These are phyloP conservation scores for Xanthoconium stramineum DNA, from an alignment of 768 basidiomycete species.

Conservation along the genomic window DNA sequence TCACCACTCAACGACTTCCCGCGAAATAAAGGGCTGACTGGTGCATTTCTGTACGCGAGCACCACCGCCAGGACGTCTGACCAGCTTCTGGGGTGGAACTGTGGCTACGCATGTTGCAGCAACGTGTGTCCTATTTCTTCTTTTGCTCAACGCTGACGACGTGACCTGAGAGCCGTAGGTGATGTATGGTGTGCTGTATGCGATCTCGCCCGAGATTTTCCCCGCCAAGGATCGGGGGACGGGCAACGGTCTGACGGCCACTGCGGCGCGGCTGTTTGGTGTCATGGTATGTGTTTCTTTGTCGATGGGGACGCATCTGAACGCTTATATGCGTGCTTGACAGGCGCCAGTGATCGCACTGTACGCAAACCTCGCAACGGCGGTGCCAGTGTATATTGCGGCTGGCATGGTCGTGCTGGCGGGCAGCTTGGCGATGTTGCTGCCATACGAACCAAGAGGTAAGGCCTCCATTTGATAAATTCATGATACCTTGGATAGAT, in stretches of 20 bases:
- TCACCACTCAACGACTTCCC: slow-evolving; percentile 43
- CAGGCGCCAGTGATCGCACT: slow-evolving; percentile 73
- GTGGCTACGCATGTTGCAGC: slow-evolving; percentile 63
- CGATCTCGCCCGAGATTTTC: slow-evolving; percentile 67
- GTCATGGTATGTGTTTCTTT: slow-evolving; percentile 46
- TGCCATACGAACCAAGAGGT: slow-evolving; percentile 77
- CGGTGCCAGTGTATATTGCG: slow-evolving; percentile 70
- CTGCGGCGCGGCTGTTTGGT: slow-evolving; percentile 62
- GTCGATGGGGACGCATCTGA: background rate
- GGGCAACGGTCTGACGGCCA: slow-evolving; percentile 62
- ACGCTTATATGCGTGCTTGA: background rate
- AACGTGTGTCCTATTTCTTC: slow-evolving; percentile 39
- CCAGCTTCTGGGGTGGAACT: slow-evolving; percentile 76
- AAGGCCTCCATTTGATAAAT: slow-evolving; percentile 46
- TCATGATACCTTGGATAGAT: background rate
- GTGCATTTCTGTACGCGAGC: slow-evolving; percentile 68
- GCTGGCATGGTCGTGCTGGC: slow-evolving; percentile 61
- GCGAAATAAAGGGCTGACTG: slow-evolving; percentile 62
- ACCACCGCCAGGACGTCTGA: slow-evolving; percentile 72
- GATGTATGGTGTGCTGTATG: slow-evolving; percentile 77
- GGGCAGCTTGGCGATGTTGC: slow-evolving; percentile 54
- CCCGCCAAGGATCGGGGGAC: slow-evolving; percentile 73
- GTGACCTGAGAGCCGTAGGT: slow-evolving; percentile 37
- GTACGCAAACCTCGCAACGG: slow-evolving; percentile 59
- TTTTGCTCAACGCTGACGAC: too few relatives aligned